A percentile compares a stretch with the other conserved stretches of the same genome.
These are phyloP conservation scores for Dacryopinax spathularia DNA, from an alignment of 768 basidiomycete species.

Conservation along the genomic window DNA sequence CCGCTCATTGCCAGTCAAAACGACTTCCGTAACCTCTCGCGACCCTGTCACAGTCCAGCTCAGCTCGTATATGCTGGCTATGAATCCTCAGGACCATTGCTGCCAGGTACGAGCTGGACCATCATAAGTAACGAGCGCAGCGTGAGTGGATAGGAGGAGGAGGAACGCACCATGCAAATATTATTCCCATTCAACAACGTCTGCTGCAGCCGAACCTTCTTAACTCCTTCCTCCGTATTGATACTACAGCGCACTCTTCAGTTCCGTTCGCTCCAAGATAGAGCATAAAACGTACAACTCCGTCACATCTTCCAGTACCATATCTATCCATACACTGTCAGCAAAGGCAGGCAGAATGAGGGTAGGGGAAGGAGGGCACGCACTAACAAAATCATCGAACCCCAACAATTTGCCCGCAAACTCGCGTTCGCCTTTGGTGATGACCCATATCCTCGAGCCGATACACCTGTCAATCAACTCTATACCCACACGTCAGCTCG, in stretches of 20 bases:
- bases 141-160: not conserved
- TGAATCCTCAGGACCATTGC: conserved; percentile 42
- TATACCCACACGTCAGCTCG: conserved; percentile 19
- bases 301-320: conserved; percentile 91
- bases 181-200: conserved; percentile 89
- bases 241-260: not conserved
- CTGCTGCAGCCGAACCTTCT: conserved; percentile 69
- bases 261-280: not conserved
- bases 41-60: too few species aligned
- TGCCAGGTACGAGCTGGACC: conserved; percentile 58
- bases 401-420: conserved; percentile 90
- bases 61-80: not conserved
- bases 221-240: conserved; percentile 36
- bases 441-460: conserved; percentile 92
- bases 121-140: not conserved
- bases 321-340: conserved; percentile 35
- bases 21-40: too few species aligned
- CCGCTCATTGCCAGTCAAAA: too few species aligned
- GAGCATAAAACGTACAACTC: conserved; percentile 57
- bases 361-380: conserved; percentile 30
- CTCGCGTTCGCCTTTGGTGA: conserved; percentile 96
- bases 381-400: conserved; percentile 98
- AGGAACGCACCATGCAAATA: conserved; percentile 72
- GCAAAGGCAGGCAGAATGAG: not conserved
- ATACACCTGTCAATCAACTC: conserved; percentile 97